Percentiles rank a stretch among this genome's conserved stretches.
Conservation (phyloP, 371 early-diverging fungal genomes). For the Mortierella sp. region DNA sequence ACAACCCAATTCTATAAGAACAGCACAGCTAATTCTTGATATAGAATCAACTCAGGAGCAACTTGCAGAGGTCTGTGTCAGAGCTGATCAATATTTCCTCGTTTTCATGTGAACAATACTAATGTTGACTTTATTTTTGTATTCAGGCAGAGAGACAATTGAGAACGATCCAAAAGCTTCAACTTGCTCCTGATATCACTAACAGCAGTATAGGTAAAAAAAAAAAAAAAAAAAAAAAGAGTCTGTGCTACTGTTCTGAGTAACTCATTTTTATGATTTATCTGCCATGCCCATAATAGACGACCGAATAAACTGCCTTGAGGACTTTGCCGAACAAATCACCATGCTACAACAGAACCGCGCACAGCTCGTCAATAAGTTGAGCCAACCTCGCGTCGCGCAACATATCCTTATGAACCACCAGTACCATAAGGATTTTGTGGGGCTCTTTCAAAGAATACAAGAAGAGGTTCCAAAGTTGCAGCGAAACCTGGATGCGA, state of each 20-base stretch:
- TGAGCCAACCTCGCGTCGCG: slow-evolving; percentile 1
- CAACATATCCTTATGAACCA: slow-evolving; percentile 20
- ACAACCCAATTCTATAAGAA: slow-evolving; percentile 2
- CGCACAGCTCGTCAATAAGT: slow-evolving; percentile 13
- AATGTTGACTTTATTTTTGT: neutral
- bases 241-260: neutral
- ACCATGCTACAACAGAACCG: slow-evolving; percentile 11
- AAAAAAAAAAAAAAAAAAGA: neutral
- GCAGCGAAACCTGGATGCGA: slow-evolving; percentile 15
- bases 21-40: slow-evolving; percentile 14
- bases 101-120: neutral
- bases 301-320: slow-evolving; percentile 21
- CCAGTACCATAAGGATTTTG: slow-evolving; percentile 27
- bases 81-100: neutral
- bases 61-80: slow-evolving; percentile 14
- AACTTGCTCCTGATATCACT: slow-evolving; percentile 9
- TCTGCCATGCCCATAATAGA: neutral
- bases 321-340: slow-evolving; percentile 17
- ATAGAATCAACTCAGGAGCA: slow-evolving; percentile 4
- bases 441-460: slow-evolving; percentile 17
- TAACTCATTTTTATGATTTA: neutral
- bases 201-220: slow-evolving; percentile 8
- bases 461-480: slow-evolving; percentile 18
- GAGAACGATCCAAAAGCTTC: slow-evolving; percentile 14
- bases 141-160: slow-evolving; percentile 13